Base-by-base conservation (phyloP, 345 rosid genomes). In the Noccaea bulbosa region DNA sequence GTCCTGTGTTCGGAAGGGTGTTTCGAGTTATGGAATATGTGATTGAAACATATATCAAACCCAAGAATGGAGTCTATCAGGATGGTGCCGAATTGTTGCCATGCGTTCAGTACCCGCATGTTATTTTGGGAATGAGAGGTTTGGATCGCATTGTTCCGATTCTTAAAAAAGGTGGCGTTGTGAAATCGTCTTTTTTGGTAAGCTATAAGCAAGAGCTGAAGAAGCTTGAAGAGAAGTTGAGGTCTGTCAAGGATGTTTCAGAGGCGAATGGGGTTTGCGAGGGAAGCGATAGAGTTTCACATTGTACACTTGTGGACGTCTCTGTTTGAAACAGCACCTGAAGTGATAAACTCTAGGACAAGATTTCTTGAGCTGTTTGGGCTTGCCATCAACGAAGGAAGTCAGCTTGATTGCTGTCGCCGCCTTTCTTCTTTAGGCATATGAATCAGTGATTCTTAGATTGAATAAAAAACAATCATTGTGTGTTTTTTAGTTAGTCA, bases 1-100 rank as follows among this genome's bases (percentile, higher is more conserved):
- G 11, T 48, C 30, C 53, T 12, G 53, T 20, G 30, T 1, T 20
- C 4, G 30, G 27, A 48, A 48, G 53, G 8, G 2, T 48, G 11
- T 17, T 48, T 48, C 30, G 2, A 17, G 53, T 48, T 20, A 17
- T 48, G 4, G 30, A 48, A 44, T 44, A 44, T 5, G 44, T 56
- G 8, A 35, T 56, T 56, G 44, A 9, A 35, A 56, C 30, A 56
- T 56, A 56, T 35, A 56, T 56, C 32, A 56, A 56, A 37, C 44
- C 44, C 8, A 56, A 56, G 15, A 16, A 37, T 37, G 22, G 54
- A 49, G 54, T 49, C 54, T 49, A 49, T 49, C 12, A 49, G 1
- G 33, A 20, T 4, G n/a, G 7, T 49, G 0, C 3, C 54, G 10
- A 56, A 35, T 10, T 20, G 0, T n/a, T 1, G 11, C 58, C 32